Conservation (phyloP, 768 basidiomycete species). For the Phaffia tasmanica region DNA sequence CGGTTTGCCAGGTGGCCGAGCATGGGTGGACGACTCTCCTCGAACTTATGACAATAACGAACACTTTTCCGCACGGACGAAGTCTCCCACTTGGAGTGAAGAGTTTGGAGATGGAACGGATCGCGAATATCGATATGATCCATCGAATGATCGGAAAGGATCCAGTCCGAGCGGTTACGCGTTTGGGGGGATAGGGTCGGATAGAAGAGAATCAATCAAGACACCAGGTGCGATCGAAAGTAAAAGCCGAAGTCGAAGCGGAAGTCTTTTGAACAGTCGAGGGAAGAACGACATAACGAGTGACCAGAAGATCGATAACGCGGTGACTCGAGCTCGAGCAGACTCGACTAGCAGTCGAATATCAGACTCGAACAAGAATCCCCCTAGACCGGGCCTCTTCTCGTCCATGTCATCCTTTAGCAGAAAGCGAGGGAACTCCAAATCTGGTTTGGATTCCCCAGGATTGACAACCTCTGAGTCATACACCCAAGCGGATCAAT, state of each 20-base stretch:
- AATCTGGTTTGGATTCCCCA: neutral
- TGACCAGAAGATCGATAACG: slow-evolving; percentile 9
- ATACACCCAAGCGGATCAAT: neutral
- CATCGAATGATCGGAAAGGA: neutral
- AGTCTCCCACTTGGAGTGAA: neutral
- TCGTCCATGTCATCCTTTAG: slow-evolving; percentile 16
- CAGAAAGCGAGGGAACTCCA: slow-evolving; percentile 12
- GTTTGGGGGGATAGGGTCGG: slow-evolving; percentile 11
- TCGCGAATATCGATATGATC: neutral
- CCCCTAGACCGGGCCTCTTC: slow-evolving; percentile 11
- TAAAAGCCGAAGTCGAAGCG: neutral
- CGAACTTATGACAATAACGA: neutral
- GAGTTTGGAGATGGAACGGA: slow-evolving; percentile 9
- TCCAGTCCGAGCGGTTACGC: slow-evolving; percentile 4
- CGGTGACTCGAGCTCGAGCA: slow-evolving; percentile 8
- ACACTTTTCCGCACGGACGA: too few relatives aligned
- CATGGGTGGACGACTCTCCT: slow-evolving; percentile 52
- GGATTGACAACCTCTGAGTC: neutral
- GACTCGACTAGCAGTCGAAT: neutral
- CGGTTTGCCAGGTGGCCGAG: slow-evolving; percentile 47
- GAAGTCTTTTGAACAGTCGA: neutral
- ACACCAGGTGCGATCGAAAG: too few relatives aligned
- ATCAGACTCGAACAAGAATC: neutral
- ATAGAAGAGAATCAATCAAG: neutral
- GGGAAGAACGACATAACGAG: slow-evolving; percentile 4